Percentiles rank a stretch among this genome's conserved stretches.
These are phyloP conservation scores for Serendipita sp. DNA, from an alignment of 768 basidiomycete genomes.

Conservation along the genomic window DNA sequence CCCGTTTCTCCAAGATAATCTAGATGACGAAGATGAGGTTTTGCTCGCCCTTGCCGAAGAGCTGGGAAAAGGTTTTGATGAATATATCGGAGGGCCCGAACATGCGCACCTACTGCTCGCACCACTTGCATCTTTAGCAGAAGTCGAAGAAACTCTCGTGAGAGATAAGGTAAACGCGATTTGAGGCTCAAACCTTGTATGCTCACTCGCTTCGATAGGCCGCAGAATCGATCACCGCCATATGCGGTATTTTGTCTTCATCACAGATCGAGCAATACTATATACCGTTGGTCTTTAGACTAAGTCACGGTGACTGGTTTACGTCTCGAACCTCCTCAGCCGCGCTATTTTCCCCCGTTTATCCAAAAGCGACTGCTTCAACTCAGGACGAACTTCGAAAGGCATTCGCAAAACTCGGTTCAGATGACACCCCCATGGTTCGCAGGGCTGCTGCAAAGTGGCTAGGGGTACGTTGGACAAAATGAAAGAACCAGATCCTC, in stretches of 20 bases:
- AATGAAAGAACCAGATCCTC: neutral
- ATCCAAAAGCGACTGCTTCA: constrained; percentile 54
- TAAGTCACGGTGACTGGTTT: constrained; percentile 95
- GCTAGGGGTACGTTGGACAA: constrained; percentile 56
- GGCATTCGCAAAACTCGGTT: constrained; percentile 63
- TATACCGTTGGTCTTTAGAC: constrained; percentile 77
- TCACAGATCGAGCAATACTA: constrained; percentile 77
- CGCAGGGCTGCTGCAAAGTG: constrained; percentile 90
- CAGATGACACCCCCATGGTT: constrained; percentile 98
- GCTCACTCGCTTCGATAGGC: constrained; percentile 37
- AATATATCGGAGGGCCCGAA: constrained; percentile 84
- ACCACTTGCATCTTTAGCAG: constrained; percentile 87
- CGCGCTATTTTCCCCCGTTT: constrained; percentile 82
- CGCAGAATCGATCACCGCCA: constrained; percentile 86
- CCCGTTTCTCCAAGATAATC: constrained; percentile 95
- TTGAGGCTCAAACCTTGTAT: neutral
- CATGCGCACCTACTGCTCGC: constrained; percentile 78
- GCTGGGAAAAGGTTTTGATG: constrained; percentile 78
- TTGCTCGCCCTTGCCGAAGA: constrained; percentile 91
- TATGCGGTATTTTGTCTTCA: constrained; percentile 61
- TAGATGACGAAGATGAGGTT: constrained; percentile 99
- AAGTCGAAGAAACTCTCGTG: constrained; percentile 94
- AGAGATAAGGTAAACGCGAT: constrained; percentile 68
- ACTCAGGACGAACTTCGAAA: constrained; percentile 81
- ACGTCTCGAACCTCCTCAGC: constrained; percentile 94